A percentile compares a stretch with the other conserved stretches of the same genome.
Conservation (phyloP, 768 basidiomycete genomes). For the Mycena latifolia region DNA sequence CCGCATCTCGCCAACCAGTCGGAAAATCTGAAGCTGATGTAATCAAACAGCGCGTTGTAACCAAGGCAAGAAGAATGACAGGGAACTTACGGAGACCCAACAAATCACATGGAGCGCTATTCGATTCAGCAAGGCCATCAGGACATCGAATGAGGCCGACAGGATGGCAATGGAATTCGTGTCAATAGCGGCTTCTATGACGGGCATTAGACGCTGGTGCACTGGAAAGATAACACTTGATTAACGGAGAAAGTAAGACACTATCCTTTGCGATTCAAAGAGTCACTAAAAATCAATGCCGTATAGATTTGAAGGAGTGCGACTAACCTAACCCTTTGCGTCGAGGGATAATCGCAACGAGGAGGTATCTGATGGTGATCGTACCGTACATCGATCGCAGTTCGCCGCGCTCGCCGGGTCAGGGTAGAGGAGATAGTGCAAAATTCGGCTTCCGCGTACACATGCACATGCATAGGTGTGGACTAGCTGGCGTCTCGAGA, state of each 20-base stretch:
- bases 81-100: constrained; percentile 34
- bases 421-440: constrained; percentile 8
- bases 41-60: constrained; percentile 33
- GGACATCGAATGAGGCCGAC: constrained; percentile 6
- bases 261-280: not conserved
- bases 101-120: constrained; percentile 32
- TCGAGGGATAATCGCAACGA: not conserved
- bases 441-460: constrained; percentile 24
- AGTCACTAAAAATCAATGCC: not conserved
- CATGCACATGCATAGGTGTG: constrained; percentile 15
- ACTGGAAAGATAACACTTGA: not conserved
- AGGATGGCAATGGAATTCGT: too few species aligned
- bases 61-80: constrained; percentile 36
- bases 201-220: not conserved
- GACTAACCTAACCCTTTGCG: constrained; percentile 21
- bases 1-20: constrained; percentile 31
- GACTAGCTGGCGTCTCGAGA: constrained; percentile 1
- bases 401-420: constrained; percentile 1
- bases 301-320: not conserved
- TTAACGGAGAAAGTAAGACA: not conserved
- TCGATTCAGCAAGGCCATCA: constrained; percentile 27
- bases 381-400: not conserved
- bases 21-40: constrained; percentile 37
- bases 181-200: constrained; percentile 10
- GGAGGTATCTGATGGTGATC: constrained; percentile 1